Conservation (phyloP, 1,284 basidiomycete genomes). For the Sanguinoderma infundibulare region DNA sequence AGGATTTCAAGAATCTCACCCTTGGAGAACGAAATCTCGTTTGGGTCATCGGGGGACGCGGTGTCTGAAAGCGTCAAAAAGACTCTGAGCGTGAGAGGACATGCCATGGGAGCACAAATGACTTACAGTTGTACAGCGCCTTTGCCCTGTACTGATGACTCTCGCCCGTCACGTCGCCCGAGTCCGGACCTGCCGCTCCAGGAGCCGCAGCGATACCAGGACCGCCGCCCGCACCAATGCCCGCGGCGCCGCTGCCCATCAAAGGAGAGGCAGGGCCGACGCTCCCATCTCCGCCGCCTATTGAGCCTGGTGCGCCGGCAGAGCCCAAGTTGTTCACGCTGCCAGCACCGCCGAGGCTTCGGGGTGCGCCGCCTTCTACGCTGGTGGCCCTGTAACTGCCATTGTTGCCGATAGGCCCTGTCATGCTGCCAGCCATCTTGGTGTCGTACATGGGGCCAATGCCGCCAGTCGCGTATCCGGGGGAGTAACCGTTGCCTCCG, state of each 20-base stretch:
- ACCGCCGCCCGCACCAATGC: slow-evolving; percentile 55
- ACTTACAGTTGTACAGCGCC: slow-evolving; percentile 86
- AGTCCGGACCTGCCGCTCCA: slow-evolving; percentile 24
- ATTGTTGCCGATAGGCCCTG: slow-evolving; percentile 58
- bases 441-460: slow-evolving; percentile 64
- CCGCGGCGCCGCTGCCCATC: slow-evolving; percentile 58
- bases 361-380: slow-evolving; percentile 34
- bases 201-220: slow-evolving; percentile 26
- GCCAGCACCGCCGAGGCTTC: slow-evolving; percentile 50
- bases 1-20: slow-evolving; percentile 94
- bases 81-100: slow-evolving; percentile 4
- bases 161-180: slow-evolving; percentile 37
- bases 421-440: slow-evolving; percentile 55
- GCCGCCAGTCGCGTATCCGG: slow-evolving; percentile 50
- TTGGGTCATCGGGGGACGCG: slow-evolving; percentile 93
- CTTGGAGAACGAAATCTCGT: slow-evolving; percentile 94
- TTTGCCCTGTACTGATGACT: slow-evolving; percentile 76
- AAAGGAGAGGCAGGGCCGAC: slow-evolving; percentile 62
- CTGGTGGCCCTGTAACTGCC: slow-evolving; percentile 61
- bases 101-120: background rate
- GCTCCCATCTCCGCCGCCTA: slow-evolving; percentile 49
- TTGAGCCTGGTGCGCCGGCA: slow-evolving; percentile 46
- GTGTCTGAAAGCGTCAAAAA: slow-evolving; percentile 58
- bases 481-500: slow-evolving; percentile 64
- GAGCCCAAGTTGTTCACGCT: slow-evolving; percentile 43